Conservation (phyloP, 2,329 filamentous ascomycete genomes). For the Pyrenophora teres region DNA sequence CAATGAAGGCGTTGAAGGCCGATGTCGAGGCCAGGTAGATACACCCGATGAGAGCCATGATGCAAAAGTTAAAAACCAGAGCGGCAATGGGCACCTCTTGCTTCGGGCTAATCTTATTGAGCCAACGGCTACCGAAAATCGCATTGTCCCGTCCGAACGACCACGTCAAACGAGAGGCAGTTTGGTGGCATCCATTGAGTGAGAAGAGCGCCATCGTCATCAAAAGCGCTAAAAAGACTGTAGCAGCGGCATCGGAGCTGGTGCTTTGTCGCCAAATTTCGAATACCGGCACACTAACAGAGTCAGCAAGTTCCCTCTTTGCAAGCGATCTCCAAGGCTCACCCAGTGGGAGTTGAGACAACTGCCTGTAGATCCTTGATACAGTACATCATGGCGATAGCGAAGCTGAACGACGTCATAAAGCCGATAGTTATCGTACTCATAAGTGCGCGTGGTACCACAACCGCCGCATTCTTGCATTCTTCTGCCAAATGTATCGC, state of each 20-base stretch:
- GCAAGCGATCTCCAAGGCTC: background rate
- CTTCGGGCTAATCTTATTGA: constrained; percentile 13
- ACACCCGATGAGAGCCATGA: constrained; percentile 26
- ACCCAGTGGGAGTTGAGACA: constrained; percentile 20
- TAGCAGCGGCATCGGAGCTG: constrained; percentile 18
- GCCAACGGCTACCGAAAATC: constrained; percentile 19
- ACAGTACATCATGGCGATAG: constrained; percentile 23
- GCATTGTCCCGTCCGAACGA: constrained; percentile 24
- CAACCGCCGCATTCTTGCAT: constrained; percentile 28
- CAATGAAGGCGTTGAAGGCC: constrained; percentile 26
- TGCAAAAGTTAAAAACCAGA: constrained; percentile 19
- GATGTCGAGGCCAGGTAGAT: constrained; percentile 24
- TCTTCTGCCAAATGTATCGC: constrained; percentile 42
- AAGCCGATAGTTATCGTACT: constrained; percentile 40
- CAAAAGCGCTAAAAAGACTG: constrained; percentile 15
- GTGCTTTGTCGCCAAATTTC: constrained; percentile 27
- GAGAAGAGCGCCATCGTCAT: constrained; percentile 16
- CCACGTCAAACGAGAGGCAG: constrained; percentile 24
- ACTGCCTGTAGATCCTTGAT: constrained; percentile 18
- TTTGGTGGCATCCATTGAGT: constrained; percentile 20
- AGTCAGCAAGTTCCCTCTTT: background rate
- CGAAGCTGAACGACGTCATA: constrained; percentile 25
- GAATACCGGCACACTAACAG: constrained; percentile 16
- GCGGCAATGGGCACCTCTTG: constrained; percentile 19
- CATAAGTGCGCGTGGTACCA: constrained; percentile 44